Conservation (phyloP, 345 rosid genomes). For the Tarenaya hassleriana region DNA sequence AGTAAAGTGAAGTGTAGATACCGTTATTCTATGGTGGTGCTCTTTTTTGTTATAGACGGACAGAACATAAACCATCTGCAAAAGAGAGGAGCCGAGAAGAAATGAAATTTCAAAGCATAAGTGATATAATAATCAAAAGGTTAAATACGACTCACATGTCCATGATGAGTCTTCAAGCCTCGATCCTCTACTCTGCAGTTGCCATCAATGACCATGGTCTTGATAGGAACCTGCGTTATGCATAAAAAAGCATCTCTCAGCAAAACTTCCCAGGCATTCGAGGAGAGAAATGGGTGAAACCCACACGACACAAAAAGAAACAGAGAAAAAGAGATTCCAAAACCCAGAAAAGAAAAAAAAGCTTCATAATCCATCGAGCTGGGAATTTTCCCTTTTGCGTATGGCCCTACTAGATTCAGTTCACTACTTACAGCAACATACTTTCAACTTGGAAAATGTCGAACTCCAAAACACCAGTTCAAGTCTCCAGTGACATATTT, state of each 20-base stretch:
- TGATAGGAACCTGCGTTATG: conserved; percentile 70
- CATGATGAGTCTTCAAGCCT: conserved; percentile 95
- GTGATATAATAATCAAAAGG: conserved; percentile 3
- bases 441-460: not conserved
- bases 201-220: conserved; percentile 86
- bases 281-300: not conserved
- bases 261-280: not conserved
- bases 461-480: not conserved
- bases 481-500: not conserved
- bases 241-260: conserved; percentile 6
- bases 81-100: conserved; percentile 15
- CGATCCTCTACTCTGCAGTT: conserved; percentile 98
- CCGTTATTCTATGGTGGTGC: conserved; percentile 79
- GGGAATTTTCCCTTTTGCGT: not conserved
- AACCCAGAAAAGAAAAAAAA: not conserved
- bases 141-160: conserved; percentile 58
- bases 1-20: conserved; percentile 28
- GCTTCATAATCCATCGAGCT: conserved; percentile 1
- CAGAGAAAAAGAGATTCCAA: not conserved
- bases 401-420: conserved; percentile 1
- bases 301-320: not conserved
- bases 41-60: conserved; percentile 92
- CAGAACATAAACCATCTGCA: conserved; percentile 95
- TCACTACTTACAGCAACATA: conserved; percentile 1
- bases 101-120: conserved; percentile 1